Evolutionary conservation across 495 filamentous ascomycete species (phyloP).

Genomic region (Podospora appendiculata): DNA sequence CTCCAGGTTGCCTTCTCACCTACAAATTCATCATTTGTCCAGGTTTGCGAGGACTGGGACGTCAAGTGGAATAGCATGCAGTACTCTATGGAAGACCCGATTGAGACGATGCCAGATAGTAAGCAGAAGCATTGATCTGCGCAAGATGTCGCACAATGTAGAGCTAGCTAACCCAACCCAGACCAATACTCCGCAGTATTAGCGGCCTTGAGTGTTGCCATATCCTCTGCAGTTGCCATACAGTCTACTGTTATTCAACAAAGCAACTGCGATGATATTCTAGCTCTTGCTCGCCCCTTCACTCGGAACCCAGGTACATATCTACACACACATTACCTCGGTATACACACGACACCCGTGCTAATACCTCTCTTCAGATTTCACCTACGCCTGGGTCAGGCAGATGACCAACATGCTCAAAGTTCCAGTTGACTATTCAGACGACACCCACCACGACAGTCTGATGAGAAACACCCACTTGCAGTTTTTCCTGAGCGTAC

Average conservation of each 20-base stretch:
- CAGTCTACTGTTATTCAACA: constrained; percentile 21
- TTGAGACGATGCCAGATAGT: constrained; percentile 34
- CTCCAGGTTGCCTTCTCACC: constrained; percentile 66
- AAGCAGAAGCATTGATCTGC: constrained; percentile 1
- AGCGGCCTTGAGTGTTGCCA: constrained; percentile 29
- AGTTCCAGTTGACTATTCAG: constrained; percentile 60
- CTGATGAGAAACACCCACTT: constrained; percentile 61
- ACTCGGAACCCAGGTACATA: constrained; percentile 27
- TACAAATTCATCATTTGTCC: constrained; percentile 58
- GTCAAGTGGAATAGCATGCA: constrained; percentile 57
- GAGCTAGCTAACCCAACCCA: too few species aligned
- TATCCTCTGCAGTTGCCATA: constrained; percentile 36
- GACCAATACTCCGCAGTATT: constrained; percentile 30
- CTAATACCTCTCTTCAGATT: constrained; percentile 29
- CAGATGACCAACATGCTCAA: constrained; percentile 60
- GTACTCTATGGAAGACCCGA: constrained; percentile 37
- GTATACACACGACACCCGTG: constrained; percentile 17
- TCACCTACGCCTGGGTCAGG: constrained; percentile 45
- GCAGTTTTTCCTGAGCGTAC: constrained; percentile 61
- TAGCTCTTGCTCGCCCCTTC: constrained; percentile 55
- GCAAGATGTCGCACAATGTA: too few species aligned
- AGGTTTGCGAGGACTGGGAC: constrained; percentile 57
- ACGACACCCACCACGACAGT: constrained; percentile 60
- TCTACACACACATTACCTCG: not conserved
- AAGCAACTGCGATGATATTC: constrained; percentile 64